phyloP scores from a whole-genome alignment of 139 green algal species.

The Protoeuglena noctilucae region DNA sequence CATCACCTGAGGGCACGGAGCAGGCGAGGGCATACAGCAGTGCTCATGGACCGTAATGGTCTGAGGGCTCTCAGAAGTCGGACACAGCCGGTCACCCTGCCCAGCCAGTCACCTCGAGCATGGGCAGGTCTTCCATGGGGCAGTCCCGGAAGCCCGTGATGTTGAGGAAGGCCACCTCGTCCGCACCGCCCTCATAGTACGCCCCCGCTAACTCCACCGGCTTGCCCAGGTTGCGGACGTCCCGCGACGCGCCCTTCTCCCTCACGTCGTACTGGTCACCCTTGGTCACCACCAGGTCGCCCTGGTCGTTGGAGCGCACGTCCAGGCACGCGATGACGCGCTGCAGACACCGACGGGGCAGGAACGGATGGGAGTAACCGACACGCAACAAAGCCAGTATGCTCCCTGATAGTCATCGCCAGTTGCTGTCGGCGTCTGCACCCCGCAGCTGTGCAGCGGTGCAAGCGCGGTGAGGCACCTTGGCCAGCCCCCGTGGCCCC shows the following conservation, averaged over 20 bases:
- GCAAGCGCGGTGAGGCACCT: too few relatives aligned
- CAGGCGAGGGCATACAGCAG: not conserved
- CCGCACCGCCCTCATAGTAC: slow-evolving; percentile 89
- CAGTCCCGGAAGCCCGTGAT: slow-evolving; percentile 93
- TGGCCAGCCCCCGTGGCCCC: not conserved
- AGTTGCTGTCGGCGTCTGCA: slow-evolving; percentile 10
- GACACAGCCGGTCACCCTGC: too few relatives aligned
- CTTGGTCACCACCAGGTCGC: slow-evolving; percentile 92
- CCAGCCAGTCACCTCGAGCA: slow-evolving; percentile 92
- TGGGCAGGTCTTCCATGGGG: slow-evolving; percentile 81
- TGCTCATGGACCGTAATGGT: not conserved
- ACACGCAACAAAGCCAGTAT: not conserved
- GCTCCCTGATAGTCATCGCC: too few relatives aligned
- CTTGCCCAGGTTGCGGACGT: slow-evolving; percentile 85
- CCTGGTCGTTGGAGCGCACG: slow-evolving; percentile 81
- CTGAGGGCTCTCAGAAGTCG: too few relatives aligned
- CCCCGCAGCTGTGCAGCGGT: too few relatives aligned
- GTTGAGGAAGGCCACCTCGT: slow-evolving; percentile 98
- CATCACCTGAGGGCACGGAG: slow-evolving; percentile 24
- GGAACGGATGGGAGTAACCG: not conserved
- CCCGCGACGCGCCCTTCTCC: slow-evolving; percentile 41
- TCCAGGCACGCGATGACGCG: slow-evolving; percentile 96
- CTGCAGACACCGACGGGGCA: not conserved
- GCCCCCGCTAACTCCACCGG: slow-evolving; percentile 46
- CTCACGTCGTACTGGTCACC: slow-evolving; percentile 96